Base-by-base conservation (phyloP, 164 flowering plant genomes). In the Malania oleifera region DNA sequence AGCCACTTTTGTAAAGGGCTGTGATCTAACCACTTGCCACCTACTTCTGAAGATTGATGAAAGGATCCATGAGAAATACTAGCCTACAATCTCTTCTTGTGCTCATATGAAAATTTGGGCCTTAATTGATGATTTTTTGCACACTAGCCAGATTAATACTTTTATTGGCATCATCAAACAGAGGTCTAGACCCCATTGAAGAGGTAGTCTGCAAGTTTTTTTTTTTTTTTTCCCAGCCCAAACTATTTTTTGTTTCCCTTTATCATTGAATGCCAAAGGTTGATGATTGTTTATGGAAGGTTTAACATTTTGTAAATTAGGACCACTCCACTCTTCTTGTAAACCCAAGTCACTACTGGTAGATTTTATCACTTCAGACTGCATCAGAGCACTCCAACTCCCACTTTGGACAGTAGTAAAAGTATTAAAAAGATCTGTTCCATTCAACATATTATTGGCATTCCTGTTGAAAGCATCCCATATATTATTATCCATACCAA, bases 301-400 rank as follows among this genome's bases (percentile, higher is more conserved):
- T n/a, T n/a, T 29, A 24, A 29, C 34, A 50, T 23, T 27, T 6
- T 50, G 53, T 12, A 27, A 50, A 50, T 29, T 27, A 27, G 24
- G 18, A 24, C 53, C 13, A 15, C 53, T 50, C 53, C 14, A 50
- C 34, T 27, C 53, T 27, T 50, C 53, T 25, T 22, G 12, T 14
- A 48, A 7, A 14, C 24, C 15, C 5, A 50, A 8, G 7, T 50
- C 34, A 50, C 29, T 7, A 17, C 29, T 25, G 11, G 17, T 2
- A 13, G 53, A 23, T 50, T 50, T 29, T 15, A 13, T 29, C 28
- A 50, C 53, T 2, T 11, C 53, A 50, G 53, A 50, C 34, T 50
- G 53, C 53, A 50, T 50, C 13, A 50, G 29, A 50, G 53, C 53
- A 50, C 53, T 50, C 53, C 53, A 50, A 24, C 28, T 24, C 53